Evolutionary conservation across 768 basidiomycete genomes (phyloP).

Genomic region (Podaxis carcinomalis): DNA sequence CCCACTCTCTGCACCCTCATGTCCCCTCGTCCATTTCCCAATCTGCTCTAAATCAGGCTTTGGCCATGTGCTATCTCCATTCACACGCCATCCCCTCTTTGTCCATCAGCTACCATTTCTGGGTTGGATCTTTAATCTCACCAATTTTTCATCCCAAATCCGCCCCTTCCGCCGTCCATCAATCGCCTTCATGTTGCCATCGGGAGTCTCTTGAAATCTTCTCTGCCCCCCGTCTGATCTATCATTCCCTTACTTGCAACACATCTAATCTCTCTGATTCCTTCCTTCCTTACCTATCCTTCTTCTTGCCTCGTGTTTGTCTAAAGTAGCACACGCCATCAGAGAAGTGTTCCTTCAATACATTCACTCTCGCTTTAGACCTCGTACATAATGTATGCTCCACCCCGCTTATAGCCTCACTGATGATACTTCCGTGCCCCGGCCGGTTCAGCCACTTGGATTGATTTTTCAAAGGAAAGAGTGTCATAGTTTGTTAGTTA

Average conservation of each 20-base stretch:
- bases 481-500: not conserved
- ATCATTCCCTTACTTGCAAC: not conserved
- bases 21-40: not conserved
- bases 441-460: not conserved
- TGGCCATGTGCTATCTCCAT: not conserved
- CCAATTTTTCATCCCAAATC: not conserved
- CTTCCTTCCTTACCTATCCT: not conserved
- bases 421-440: not conserved
- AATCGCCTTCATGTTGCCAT: not conserved
- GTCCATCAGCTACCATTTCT: constrained; percentile 3
- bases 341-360: constrained; percentile 4
- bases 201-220: not conserved
- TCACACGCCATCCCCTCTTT: constrained; percentile 1
- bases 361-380: not conserved
- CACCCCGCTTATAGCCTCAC: not conserved
- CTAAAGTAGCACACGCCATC: constrained; percentile 3
- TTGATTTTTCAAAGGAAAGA: not conserved
- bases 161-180: constrained; percentile 2
- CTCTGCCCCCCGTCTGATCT: not conserved
- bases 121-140: not conserved
- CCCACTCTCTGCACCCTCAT: not conserved
- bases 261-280: not conserved
- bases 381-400: constrained; percentile 2
- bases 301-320: constrained; percentile 4
- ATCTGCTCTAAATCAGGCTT: not conserved